Conservation (phyloP, 1,139 yeast genomes). For the Meyerozyma sp. region DNA sequence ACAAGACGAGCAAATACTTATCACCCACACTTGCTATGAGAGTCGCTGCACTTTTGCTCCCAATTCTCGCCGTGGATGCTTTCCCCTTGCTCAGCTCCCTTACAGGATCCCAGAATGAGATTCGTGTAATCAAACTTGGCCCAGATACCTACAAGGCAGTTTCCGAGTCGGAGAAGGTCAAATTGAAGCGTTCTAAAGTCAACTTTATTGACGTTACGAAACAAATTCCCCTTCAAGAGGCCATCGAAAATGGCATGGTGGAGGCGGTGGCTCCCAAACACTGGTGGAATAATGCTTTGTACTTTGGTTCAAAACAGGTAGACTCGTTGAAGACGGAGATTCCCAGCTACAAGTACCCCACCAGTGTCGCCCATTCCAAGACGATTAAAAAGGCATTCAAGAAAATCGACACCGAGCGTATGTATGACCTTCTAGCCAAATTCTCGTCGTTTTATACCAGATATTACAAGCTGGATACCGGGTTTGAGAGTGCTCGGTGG, state of each 20-base stretch:
- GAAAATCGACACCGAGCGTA: constrained; percentile 37
- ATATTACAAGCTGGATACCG: constrained; percentile 69
- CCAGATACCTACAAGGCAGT: constrained; percentile 37
- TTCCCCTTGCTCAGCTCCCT: neutral
- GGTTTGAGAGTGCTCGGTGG: constrained; percentile 73
- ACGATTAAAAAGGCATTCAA: constrained; percentile 37
- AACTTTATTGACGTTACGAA: constrained; percentile 71
- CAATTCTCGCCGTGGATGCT: neutral
- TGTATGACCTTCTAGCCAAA: constrained; percentile 51
- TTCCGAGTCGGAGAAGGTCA: constrained; percentile 53
- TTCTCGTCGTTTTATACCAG: constrained; percentile 76
- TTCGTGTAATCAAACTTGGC: constrained; percentile 33
- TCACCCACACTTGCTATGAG: neutral
- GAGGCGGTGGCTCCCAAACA: constrained; percentile 8
- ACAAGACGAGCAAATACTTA: neutral
- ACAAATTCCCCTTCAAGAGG: constrained; percentile 30
- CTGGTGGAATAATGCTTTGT: constrained; percentile 12
- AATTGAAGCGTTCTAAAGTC: constrained; percentile 47
- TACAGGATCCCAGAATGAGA: constrained; percentile 6
- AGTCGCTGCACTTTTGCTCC: neutral
- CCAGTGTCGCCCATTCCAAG: constrained; percentile 27
- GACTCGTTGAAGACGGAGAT: constrained; percentile 17
- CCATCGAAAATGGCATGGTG: constrained; percentile 26
- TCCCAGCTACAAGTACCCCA: constrained; percentile 55
- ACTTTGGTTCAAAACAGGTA: constrained; percentile 30